Evolutionary conservation across 2,329 filamentous ascomycete genomes (phyloP), one percentile per base, ranked within the genome.

Genomic region (Graphilbum ipis-grandicollis): DNA sequence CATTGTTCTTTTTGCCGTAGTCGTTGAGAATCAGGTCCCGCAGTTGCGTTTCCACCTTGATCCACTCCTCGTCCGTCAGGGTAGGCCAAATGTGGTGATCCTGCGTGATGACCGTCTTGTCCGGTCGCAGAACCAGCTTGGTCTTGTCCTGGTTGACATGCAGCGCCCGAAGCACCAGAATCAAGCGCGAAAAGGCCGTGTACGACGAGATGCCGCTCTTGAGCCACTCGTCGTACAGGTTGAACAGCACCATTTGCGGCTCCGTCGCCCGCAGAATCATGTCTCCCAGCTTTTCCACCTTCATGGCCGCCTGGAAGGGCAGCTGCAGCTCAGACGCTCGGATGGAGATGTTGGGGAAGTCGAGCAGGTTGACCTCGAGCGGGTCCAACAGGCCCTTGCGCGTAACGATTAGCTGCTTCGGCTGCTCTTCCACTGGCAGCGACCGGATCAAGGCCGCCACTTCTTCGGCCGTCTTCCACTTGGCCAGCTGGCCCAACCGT

Each of bases 391-490:
- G 69, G 72, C 90, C 90, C 63, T 98, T 98, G 40, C 90, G 75
- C 7, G 92, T 98, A 35, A 98, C 90, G 48, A 98, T 98, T 30
- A 98, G 75, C 60, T 98, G 90, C 62, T 96, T 96, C 28, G 90
- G 90, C 55, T 98, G 92, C 58, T 98, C 92, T 65, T 98, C 90
- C 7, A 94, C 85, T 0, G 90, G 90, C 31, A 98, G 59, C 2
- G 90, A 98, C 47, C 90, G 75, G 53, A 98, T 98, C 31, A 98
- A 68, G 17, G 90, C 92, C 5, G 90, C 90, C 3, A 98, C 92
- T 84, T 98, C 90, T 75, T 98, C 90, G 2, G 90, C 90, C 14
- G 90, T 98, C 69, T 98, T 98, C 90, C 90, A 98, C 56, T 98
- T 98, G 33, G 90, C 90, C 46, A 98, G 63, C 57, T 98, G 90